Conservation (phyloP, 139 green algal genomes). For the Tetraselmis striata region DNA sequence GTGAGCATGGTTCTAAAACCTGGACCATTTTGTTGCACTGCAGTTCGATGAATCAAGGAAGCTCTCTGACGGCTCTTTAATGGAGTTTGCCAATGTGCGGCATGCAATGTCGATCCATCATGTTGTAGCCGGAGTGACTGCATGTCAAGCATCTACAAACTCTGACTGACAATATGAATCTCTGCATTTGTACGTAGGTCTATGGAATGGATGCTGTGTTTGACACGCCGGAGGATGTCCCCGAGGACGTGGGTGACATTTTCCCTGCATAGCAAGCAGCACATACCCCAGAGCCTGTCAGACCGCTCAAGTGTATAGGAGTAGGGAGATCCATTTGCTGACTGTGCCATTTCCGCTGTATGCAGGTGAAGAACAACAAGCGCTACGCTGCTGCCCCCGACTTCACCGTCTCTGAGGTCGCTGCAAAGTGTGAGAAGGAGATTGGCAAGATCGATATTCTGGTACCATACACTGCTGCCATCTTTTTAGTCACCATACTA, state of each 20-base stretch:
- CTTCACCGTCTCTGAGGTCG: constrained; percentile 88
- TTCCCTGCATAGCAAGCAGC: not conserved
- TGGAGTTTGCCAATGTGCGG: constrained; percentile 80
- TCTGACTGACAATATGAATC: too few species aligned
- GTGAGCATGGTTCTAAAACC: too few species aligned
- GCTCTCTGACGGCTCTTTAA: constrained; percentile 81
- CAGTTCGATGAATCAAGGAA: constrained; percentile 87
- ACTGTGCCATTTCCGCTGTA: too few species aligned
- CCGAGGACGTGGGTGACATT: constrained; percentile 73
- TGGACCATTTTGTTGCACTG: too few species aligned
- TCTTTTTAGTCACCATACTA: not conserved
- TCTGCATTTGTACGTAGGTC: constrained; percentile 39
- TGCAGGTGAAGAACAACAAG: constrained; percentile 91
- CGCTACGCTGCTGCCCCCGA: constrained; percentile 75
- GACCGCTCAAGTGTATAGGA: not conserved
- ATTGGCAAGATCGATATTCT: constrained; percentile 91
- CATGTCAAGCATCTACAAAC: too few species aligned
- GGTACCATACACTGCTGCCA: constrained; percentile 8
- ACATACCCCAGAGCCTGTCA: not conserved
- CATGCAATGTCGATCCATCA: not conserved
- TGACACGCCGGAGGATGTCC: constrained; percentile 90
- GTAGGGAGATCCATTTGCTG: not conserved
- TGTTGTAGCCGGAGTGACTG: not conserved
- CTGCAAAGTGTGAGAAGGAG: constrained; percentile 73
- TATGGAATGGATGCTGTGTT: constrained; percentile 99